Evolutionary conservation across 495 filamentous ascomycete species (phyloP).

Genomic region (Tetracladium marchalianum): DNA sequence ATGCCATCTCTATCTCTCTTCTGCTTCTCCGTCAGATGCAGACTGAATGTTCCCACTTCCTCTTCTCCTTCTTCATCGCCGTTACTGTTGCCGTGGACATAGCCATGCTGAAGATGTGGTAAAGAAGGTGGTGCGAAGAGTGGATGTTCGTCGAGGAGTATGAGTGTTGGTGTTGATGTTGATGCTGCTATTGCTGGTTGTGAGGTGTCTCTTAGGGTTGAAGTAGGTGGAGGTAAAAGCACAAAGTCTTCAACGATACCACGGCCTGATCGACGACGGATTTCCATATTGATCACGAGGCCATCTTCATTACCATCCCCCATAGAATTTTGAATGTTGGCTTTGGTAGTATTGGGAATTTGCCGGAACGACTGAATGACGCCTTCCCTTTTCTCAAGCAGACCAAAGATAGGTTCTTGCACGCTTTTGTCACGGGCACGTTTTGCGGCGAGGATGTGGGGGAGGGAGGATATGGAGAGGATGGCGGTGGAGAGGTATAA

Average conservation of each 20-base stretch:
- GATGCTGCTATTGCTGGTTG: slow-evolving; percentile 26
- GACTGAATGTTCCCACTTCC: slow-evolving; percentile 54
- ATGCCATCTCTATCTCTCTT: slow-evolving; percentile 74
- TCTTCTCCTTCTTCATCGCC: slow-evolving; percentile 39
- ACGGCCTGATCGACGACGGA: slow-evolving; percentile 70
- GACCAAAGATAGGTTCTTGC: slow-evolving; percentile 63
- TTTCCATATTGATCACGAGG: slow-evolving; percentile 76
- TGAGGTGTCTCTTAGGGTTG: no score
- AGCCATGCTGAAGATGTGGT: background rate
- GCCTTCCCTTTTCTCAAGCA: slow-evolving; percentile 65
- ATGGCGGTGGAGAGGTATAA: slow-evolving; percentile 45
- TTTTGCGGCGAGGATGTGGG: slow-evolving; percentile 58
- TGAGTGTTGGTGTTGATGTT: slow-evolving; percentile 26
- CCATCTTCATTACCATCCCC: slow-evolving; percentile 30
- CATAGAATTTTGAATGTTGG: no score
- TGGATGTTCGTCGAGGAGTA: slow-evolving; percentile 70
- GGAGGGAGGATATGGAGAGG: slow-evolving; percentile 41
- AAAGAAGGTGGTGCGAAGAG: slow-evolving; percentile 42
- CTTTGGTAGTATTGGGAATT: no score
- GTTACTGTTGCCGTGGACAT: slow-evolving; percentile 12
- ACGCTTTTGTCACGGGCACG: slow-evolving; percentile 59
- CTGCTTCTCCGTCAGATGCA: slow-evolving; percentile 87
- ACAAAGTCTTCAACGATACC: slow-evolving; percentile 71
- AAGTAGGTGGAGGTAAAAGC: slow-evolving; percentile 32
- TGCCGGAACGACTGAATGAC: slow-evolving; percentile 30